Percentiles rank a stretch among this genome's conserved stretches.
phyloP scores from a whole-genome alignment of 257 asterid genomes.

The Leptodermis oblonga region DNA sequence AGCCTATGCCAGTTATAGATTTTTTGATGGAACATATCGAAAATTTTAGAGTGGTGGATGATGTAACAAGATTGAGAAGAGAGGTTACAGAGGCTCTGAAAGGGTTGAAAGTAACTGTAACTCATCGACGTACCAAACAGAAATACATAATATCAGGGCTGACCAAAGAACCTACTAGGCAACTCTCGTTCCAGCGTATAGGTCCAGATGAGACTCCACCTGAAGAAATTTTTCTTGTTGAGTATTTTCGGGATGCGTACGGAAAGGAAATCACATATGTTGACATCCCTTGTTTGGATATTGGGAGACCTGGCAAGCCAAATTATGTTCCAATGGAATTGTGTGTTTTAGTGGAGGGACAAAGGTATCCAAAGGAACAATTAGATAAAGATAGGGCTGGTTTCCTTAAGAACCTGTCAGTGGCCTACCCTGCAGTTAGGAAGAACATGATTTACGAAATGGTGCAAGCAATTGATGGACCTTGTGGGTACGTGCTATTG shows the following conservation, averaged over 20 bases:
- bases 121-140: constrained; percentile 53
- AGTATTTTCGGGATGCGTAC: constrained; percentile 52
- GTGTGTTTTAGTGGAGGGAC: constrained; percentile 64
- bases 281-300: constrained; percentile 53
- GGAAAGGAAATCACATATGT: constrained; percentile 31
- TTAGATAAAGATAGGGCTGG: constrained; percentile 24
- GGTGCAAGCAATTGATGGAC: constrained; percentile 65
- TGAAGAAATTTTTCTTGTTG: constrained; percentile 22
- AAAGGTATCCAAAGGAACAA: constrained; percentile 51
- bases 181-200: constrained; percentile 23
- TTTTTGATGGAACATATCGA: constrained; percentile 32
- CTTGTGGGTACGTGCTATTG: constrained; percentile 52
- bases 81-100: constrained; percentile 24
- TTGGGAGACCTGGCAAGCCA: constrained; percentile 37
- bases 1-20: constrained; percentile 45
- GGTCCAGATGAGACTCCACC: constrained; percentile 46
- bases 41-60: constrained; percentile 20
- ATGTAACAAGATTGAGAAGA: constrained; percentile 6
- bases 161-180: constrained; percentile 14
- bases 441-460: constrained; percentile 34
- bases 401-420: constrained; percentile 31
- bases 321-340: constrained; percentile 67
- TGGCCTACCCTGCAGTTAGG: constrained; percentile 46
- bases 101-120: constrained; percentile 63
- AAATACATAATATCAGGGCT: constrained; percentile 42